phyloP scores from a whole-genome alignment of 2,329 filamentous ascomycete species.

The Exophiala phaeomuriformis region DNA sequence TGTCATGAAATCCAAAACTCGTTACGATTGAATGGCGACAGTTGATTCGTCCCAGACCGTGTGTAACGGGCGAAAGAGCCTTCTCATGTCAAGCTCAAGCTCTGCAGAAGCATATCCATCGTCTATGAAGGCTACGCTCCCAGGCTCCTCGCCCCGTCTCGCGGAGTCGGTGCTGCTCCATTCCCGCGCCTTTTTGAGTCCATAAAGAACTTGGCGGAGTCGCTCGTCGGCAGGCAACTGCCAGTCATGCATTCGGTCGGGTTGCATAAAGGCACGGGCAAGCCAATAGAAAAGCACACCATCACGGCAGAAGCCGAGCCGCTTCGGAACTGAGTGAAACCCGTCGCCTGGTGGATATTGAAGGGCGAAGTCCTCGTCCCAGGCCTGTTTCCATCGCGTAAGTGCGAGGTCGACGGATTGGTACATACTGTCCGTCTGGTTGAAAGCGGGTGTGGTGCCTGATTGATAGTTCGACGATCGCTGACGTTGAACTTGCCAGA shows the following conservation, averaged over 20 bases:
- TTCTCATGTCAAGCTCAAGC: slow-evolving; percentile 63
- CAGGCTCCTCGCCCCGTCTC: slow-evolving; percentile 58
- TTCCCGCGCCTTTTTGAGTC: slow-evolving; percentile 53
- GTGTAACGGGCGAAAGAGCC: slow-evolving; percentile 57
- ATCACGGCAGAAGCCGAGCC: slow-evolving; percentile 64
- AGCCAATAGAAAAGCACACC: slow-evolving; percentile 68
- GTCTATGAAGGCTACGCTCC: slow-evolving; percentile 62
- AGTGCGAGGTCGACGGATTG: slow-evolving; percentile 48
- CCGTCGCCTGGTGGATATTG: slow-evolving; percentile 52
- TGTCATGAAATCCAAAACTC: too few species aligned
- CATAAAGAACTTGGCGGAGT: slow-evolving; percentile 53
- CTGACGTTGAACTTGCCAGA: slow-evolving; percentile 48
- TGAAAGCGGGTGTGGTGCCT: slow-evolving; percentile 22
- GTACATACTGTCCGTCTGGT: slow-evolving; percentile 45
- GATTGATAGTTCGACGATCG: slow-evolving; percentile 28
- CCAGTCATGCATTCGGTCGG: slow-evolving; percentile 48
- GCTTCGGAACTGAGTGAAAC: slow-evolving; percentile 37
- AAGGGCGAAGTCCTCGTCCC: slow-evolving; percentile 61
- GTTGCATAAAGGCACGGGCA: slow-evolving; percentile 58
- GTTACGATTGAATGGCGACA: background rate
- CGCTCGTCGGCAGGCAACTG: slow-evolving; percentile 52
- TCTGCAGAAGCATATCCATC: slow-evolving; percentile 57
- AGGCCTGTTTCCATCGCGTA: slow-evolving; percentile 64
- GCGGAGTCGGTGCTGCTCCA: slow-evolving; percentile 59
- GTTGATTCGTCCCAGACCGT: slow-evolving; percentile 4